These are phyloP conservation scores for Cruciata laevipes DNA, from an alignment of 257 asterid genomes.

Conservation along the genomic window DNA sequence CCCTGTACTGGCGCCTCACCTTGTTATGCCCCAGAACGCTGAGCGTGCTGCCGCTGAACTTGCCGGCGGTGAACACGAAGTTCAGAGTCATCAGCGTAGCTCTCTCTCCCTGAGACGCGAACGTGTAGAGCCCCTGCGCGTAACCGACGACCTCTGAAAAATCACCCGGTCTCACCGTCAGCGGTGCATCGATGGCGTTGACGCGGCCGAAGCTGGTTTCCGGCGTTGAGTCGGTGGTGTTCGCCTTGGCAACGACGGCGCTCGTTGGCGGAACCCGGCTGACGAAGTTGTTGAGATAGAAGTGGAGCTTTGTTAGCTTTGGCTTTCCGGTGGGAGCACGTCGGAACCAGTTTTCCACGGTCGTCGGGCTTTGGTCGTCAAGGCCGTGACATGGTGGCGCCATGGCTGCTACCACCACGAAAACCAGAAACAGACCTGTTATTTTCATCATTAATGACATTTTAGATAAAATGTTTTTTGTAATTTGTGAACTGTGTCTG, in stretches of 20 bases:
- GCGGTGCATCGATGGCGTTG: not conserved
- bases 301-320: not conserved
- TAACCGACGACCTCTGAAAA: not conserved
- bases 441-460: too few species aligned
- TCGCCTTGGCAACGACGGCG: not conserved
- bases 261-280: not conserved
- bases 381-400: not conserved
- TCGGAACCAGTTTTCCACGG: not conserved
- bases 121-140: too few species aligned
- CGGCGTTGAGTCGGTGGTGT: not conserved
- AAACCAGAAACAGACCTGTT: not conserved
- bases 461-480: too few species aligned
- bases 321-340: not conserved
- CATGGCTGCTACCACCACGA: not conserved
- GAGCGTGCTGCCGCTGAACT: too few species aligned
- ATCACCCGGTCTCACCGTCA: not conserved
- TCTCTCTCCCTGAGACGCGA: too few species aligned
- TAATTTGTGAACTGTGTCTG: too few species aligned
- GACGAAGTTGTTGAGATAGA: not conserved
- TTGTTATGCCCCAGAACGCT: too few species aligned
- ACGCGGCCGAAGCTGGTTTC: not conserved
- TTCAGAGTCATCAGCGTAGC: too few species aligned
- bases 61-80: too few species aligned
- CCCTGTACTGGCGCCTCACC: too few species aligned
- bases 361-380: not conserved